Percentiles rank a stretch among this genome's conserved stretches.
These are phyloP conservation scores for Tympanopsis confertula DNA, from an alignment of 2,329 filamentous ascomycete genomes.

Conservation along the genomic window DNA sequence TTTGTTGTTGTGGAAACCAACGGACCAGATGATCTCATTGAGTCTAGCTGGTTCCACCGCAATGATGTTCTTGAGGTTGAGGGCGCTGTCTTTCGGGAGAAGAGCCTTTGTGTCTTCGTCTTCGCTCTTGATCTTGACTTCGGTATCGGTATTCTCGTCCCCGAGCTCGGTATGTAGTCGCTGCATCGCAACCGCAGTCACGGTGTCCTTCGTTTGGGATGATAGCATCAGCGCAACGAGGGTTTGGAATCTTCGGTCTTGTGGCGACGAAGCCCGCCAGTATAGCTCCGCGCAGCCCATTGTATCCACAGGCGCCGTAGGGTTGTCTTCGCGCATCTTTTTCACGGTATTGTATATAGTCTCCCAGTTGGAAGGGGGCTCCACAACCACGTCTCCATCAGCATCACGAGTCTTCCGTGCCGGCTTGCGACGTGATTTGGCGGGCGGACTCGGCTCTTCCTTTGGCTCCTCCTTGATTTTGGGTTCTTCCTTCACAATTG, in stretches of 20 bases:
- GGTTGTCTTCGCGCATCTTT: slow-evolving; percentile 55
- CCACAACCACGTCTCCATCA: slow-evolving; percentile 18
- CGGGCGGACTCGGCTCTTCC: too few species aligned
- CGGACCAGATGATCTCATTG: slow-evolving; percentile 68
- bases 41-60: slow-evolving; percentile 51
- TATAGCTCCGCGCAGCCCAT: slow-evolving; percentile 87
- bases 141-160: slow-evolving; percentile 28
- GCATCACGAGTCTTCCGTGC: not conserved
- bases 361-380: slow-evolving; percentile 73
- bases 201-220: slow-evolving; percentile 86
- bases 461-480: slow-evolving; percentile 1
- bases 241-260: slow-evolving; percentile 69
- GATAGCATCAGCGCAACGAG: slow-evolving; percentile 82
- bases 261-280: slow-evolving; percentile 30
- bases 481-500: not conserved
- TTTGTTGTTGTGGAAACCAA: slow-evolving; percentile 93
- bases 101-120: not conserved
- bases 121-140: slow-evolving; percentile 19
- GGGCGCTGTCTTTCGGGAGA: slow-evolving; percentile 6
- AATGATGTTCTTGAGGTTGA: slow-evolving; percentile 70
- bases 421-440: not conserved
- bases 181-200: slow-evolving; percentile 73
- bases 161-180: slow-evolving; percentile 65
- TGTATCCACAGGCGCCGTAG: slow-evolving; percentile 67
- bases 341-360: slow-evolving; percentile 67